Base-by-base conservation (phyloP, 257 asterid species). In the Hygrophila difformis region DNA sequence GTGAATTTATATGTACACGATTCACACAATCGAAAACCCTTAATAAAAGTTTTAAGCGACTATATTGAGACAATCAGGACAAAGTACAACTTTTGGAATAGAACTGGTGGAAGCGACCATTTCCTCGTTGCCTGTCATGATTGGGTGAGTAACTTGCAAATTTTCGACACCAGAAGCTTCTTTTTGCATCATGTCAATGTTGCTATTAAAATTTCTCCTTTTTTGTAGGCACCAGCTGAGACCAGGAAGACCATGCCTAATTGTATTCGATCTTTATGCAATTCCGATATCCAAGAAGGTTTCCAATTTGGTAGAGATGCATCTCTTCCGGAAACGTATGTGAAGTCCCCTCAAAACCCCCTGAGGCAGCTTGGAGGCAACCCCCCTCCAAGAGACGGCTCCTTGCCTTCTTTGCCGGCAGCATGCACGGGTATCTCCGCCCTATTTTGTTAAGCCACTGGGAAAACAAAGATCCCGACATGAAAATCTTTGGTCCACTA, bases 331-430 rank as follows among this genome's bases (percentile, higher is more conserved):
- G 94, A 79, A 51, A 89, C 94, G 6, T 60, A 26, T 45, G 68
- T 89, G 2, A 72, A 44, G 10, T 17, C 53, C 7, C 62, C 87
- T n/a, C 71, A 68, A 63, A 60, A 79, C 10, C 96, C 84, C 22
- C 87, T 77, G 0, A 49, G 77, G 39, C 66, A 70, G 48, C 73
- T 75, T 15, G 96, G 98, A 1, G 98, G 98, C 18, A 71, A 72
- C 39, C 79, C 84, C n/a, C 77, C 86, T 69, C 88, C 49, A 53
- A 65, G 55, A 71, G 98, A 15, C 58, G 29, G 21, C 65, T 56
- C 63, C 87, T 89, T 26, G 98, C 96, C 18, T 89, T 89, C 74
- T 89, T 89, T 41, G 96, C 98, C 1, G 96, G 98, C 39, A 71
- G 51, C 66, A 77, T 79, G 83, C 96, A 89, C 29, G 98, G 98